A percentile compares a stretch with the other conserved stretches of the same genome.
Conservation (phyloP, 176 grass and related monocot species). For the Luzula sylvatica region DNA sequence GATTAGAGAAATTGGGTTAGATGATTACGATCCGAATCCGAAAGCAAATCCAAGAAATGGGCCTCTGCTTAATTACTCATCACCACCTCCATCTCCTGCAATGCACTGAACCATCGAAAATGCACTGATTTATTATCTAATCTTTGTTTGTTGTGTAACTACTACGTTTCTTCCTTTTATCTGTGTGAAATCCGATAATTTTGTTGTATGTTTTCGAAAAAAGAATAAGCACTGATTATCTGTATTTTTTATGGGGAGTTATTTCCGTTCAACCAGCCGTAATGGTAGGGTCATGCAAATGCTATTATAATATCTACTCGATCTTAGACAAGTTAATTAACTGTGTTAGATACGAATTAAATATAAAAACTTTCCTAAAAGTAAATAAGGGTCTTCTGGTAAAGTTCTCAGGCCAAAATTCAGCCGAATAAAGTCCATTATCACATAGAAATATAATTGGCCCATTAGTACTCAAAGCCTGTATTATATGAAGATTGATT, state of each 20-base stretch:
- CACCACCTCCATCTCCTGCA: background rate
- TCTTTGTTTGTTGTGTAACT: background rate
- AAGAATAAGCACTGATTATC: too few relatives aligned
- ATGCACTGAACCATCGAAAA: background rate
- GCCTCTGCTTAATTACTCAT: background rate
- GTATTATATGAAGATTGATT: background rate
- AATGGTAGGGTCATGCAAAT: background rate
- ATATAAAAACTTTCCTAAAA: too few relatives aligned
- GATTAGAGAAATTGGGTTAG: background rate
- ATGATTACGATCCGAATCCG: background rate
- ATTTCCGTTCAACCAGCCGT: background rate
- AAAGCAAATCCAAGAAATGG: constrained; percentile 12
- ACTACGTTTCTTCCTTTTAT: constrained; percentile 11
- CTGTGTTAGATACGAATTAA: too few relatives aligned
- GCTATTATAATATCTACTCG: too few relatives aligned
- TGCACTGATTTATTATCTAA: background rate
- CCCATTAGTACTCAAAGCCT: background rate
- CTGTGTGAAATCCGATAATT: background rate
- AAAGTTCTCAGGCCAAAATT: too few relatives aligned
- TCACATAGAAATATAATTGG: too few relatives aligned
- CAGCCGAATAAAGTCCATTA: too few relatives aligned
- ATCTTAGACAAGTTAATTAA: too few relatives aligned
- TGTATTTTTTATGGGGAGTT: too few relatives aligned
- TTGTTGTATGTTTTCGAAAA: too few relatives aligned
- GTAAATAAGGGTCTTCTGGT: too few relatives aligned